Conservation (phyloP, 1,139 yeast species). For the Blastobotrys serpentis region DNA sequence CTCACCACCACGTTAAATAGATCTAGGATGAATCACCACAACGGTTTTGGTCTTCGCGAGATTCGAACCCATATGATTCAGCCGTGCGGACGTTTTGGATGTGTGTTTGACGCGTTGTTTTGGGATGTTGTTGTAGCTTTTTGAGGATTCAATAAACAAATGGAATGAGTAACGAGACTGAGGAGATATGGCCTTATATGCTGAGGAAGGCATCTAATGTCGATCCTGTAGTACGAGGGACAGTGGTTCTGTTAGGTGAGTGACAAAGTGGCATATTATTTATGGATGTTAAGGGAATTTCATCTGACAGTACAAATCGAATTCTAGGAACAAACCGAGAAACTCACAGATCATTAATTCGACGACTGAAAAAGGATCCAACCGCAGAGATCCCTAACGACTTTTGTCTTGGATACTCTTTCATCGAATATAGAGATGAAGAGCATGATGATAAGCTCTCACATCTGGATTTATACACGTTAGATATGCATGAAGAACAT, state of each 20-base stretch:
- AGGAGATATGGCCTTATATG: slow-evolving; percentile 29
- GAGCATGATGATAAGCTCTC: slow-evolving; percentile 35
- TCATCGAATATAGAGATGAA: slow-evolving; percentile 35
- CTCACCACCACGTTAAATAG: too few species aligned
- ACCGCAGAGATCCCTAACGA: slow-evolving; percentile 28
- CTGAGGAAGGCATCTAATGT: slow-evolving; percentile 27
- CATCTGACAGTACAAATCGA: too few species aligned
- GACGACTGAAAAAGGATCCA: slow-evolving; percentile 24
- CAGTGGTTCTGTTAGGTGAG: slow-evolving; percentile 24
- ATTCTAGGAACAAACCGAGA: slow-evolving; percentile 23
- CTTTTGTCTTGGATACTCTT: slow-evolving; percentile 40
- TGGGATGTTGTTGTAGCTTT: not conserved
- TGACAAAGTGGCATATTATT: not conserved
- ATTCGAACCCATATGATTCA: slow-evolving; percentile 8
- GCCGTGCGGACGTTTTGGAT: not conserved
- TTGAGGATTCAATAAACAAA: slow-evolving; percentile 1
- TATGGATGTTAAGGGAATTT: too few species aligned
- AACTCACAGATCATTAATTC: slow-evolving; percentile 22
- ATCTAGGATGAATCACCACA: too few species aligned
- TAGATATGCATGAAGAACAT: slow-evolving; percentile 21
- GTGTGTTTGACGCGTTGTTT: slow-evolving; percentile 5
- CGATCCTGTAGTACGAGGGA: slow-evolving; percentile 22
- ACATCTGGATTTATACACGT: slow-evolving; percentile 37
- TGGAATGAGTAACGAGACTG: slow-evolving; percentile 3
- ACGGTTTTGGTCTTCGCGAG: too few species aligned